Evolutionary conservation across 2,329 filamentous ascomycete species (phyloP).

Genomic region (Alternaria brassicicola): DNA sequence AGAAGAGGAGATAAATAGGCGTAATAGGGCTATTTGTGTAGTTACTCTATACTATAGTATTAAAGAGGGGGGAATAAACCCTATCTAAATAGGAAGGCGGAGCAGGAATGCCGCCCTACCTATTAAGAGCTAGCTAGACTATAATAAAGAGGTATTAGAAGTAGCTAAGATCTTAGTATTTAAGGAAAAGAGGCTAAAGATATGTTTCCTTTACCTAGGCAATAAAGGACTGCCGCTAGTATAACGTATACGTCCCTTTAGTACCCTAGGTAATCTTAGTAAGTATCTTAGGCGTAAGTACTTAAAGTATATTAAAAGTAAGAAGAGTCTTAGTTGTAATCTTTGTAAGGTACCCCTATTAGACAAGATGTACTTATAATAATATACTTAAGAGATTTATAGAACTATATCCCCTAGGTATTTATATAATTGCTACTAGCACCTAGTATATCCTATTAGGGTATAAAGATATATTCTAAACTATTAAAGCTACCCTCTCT

Average conservation of each 20-base stretch:
- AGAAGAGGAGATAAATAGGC: constrained; percentile 4
- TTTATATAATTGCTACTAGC: constrained; percentile 6
- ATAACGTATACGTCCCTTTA: constrained; percentile 14
- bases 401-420: constrained; percentile 3
- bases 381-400: constrained; percentile 12
- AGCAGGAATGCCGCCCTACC: constrained; percentile 1
- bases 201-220: constrained; percentile 24
- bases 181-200: constrained; percentile 19
- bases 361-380: constrained; percentile 11
- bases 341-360: constrained; percentile 10
- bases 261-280: constrained; percentile 17
- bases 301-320: constrained; percentile 7
- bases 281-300: constrained; percentile 24
- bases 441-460: background rate
- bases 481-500: background rate
- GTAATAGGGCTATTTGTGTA: constrained; percentile 3
- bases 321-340: constrained; percentile 1
- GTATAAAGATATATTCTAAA: background rate
- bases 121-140: constrained; percentile 11
- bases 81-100: background rate
- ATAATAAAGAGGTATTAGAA: constrained; percentile 18
- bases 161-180: constrained; percentile 14
- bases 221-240: constrained; percentile 11
- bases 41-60: constrained; percentile 17
- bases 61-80: constrained; percentile 14